These are phyloP conservation scores for Neostapfia colusana DNA, from an alignment of 176 grass and related monocot genomes.

Conservation along the genomic window DNA sequence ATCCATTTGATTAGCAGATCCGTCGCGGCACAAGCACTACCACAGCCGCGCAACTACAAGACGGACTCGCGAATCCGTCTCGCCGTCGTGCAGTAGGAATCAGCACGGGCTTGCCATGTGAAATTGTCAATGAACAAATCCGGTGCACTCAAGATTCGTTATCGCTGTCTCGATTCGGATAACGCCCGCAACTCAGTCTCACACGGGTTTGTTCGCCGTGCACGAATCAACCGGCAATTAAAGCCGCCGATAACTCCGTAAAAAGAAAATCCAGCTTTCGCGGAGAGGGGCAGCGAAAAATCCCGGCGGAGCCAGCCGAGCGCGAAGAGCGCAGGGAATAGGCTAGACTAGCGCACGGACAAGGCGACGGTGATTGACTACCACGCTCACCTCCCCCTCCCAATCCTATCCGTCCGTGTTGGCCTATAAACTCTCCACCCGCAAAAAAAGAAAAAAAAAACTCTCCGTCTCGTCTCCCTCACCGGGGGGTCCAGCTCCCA, in stretches of 20 bases:
- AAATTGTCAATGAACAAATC: constrained; percentile 8
- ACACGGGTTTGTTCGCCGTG: neutral
- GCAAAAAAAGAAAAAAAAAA: too few species aligned
- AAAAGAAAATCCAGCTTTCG: constrained; percentile 9
- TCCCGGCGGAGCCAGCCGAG: neutral
- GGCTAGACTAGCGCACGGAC: neutral
- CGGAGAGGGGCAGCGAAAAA: neutral
- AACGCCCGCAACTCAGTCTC: neutral
- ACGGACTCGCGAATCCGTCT: neutral
- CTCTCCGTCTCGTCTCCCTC: neutral
- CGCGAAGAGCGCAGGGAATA: constrained; percentile 1
- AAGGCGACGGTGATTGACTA: constrained; percentile 38
- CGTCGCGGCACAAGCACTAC: neutral
- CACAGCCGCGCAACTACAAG: neutral
- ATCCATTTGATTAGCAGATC: neutral
- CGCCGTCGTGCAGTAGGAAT: neutral
- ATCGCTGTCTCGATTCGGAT: neutral
- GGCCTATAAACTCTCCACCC: constrained; percentile 35
- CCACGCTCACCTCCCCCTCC: constrained; percentile 28
- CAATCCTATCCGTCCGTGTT: constrained; percentile 30
- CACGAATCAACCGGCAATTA: neutral
- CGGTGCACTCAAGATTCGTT: neutral
- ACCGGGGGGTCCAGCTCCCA: constrained; percentile 1
- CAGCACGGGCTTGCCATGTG: neutral
- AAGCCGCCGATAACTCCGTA: neutral